Conservation (phyloP, 2,329 filamentous ascomycete species). For the Aspergillus melleus region DNA sequence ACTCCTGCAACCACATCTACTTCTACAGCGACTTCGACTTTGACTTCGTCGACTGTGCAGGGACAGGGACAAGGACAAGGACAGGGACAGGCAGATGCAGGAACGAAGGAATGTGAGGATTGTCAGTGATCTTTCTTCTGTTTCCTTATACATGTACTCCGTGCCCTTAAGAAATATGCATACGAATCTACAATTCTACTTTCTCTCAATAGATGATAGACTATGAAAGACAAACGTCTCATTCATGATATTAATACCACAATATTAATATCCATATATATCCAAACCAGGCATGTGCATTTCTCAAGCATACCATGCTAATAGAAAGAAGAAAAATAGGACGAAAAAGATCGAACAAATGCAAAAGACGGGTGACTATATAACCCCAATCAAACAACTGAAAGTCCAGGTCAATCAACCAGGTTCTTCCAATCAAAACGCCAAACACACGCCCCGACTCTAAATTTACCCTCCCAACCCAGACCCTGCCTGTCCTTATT, state of each 20-base stretch:
- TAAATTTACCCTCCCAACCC: constrained; percentile 11
- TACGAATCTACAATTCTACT: not conserved
- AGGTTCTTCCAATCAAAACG: constrained; percentile 12
- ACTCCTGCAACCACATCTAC: no score
- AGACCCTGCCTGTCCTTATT: constrained; percentile 7
- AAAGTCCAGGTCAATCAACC: not conserved
- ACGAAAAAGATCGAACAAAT: not conserved
- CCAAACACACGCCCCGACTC: constrained; percentile 18
- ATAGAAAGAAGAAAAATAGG: constrained; percentile 6
- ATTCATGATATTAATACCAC: not conserved
- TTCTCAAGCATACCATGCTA: constrained; percentile 6
- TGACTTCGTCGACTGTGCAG: not conserved
- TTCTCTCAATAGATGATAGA: not conserved
- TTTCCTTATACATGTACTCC: no score
- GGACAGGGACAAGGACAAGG: constrained; percentile 30
- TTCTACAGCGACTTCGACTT: no score
- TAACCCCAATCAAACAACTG: not conserved
- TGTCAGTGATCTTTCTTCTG: constrained; percentile 18
- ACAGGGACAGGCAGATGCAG: constrained; percentile 9
- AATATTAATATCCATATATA: constrained; percentile 7
- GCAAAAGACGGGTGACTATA: not conserved
- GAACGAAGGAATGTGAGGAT: constrained; percentile 24
- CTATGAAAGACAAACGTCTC: not conserved
- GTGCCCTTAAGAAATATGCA: no score
- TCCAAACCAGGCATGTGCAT: not conserved